Conservation (phyloP, 345 rosid genomes). For the Brassica juncea region DNA sequence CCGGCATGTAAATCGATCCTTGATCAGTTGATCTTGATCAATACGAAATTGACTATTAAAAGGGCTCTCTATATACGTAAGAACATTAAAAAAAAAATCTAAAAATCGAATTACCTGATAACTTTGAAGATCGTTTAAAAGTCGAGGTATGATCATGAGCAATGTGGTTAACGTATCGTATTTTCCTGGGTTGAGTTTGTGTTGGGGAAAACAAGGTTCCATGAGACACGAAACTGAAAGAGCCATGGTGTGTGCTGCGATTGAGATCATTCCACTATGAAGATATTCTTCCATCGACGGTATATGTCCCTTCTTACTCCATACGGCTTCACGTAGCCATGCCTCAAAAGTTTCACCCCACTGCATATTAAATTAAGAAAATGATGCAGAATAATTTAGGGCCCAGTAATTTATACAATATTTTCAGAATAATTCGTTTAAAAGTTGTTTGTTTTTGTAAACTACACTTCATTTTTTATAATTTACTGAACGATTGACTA, state of each 20-base stretch:
- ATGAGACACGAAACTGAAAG: slow-evolving; percentile 41
- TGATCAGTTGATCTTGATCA: neutral
- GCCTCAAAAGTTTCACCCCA: slow-evolving; percentile 67
- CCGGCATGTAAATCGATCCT: neutral
- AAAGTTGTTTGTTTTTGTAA: neutral
- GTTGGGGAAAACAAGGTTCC: slow-evolving; percentile 33
- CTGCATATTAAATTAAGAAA: slow-evolving; percentile 32
- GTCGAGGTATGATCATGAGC: slow-evolving; percentile 54
- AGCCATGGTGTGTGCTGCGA: slow-evolving; percentile 52
- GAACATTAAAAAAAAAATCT: neutral
- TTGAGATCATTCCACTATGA: slow-evolving; percentile 48
- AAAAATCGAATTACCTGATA: slow-evolving; percentile 43
- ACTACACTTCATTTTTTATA: neutral
- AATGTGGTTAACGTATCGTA: slow-evolving; percentile 49
- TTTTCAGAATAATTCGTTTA: neutral
- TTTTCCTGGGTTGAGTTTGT: slow-evolving; percentile 34
- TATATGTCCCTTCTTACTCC: slow-evolving; percentile 48
- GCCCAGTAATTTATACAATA: neutral
- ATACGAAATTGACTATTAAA: neutral
- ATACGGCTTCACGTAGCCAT: slow-evolving; percentile 63
- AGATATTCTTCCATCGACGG: slow-evolving; percentile 53
- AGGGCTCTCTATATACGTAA: neutral
- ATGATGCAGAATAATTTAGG: neutral
- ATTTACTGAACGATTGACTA: neutral
- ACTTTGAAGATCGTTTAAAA: slow-evolving; percentile 62